Base-by-base conservation (phyloP, 805 yeast species). In the Candida piceae region DNA sequence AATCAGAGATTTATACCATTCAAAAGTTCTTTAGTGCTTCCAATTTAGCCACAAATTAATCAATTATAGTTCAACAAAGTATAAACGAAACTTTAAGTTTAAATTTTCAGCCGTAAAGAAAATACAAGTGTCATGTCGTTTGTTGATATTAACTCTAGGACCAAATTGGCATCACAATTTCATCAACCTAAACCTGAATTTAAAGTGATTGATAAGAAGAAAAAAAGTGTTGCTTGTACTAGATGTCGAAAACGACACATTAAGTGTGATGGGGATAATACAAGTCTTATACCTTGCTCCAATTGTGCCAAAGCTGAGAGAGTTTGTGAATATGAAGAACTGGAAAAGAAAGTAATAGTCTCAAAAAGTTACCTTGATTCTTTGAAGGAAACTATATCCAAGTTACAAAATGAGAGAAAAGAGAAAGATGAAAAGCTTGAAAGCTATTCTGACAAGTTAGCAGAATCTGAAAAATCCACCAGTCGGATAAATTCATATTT, bases 221-320 rank as follows among this genome's bases (percentile, higher is more conserved):
- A 32, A 42, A 44, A 35, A 31, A 38, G 10, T 19, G 18, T 32
- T 5, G 51, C 54, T 12, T 81, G 88, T 52, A 69, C 72, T 1
- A 59, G 84, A 28, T 81, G 89, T 52, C 67, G 87, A 21, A 67
- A 72, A 29, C 67, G 85, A 36, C 89, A 81, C 53, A 74, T 79
- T 32, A 70, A 80, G 40, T 81, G 89, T 50, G 83, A 84, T 4
- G 84, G 85, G 3, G 17, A 26, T n/a, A 26, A 13, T 16, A 28
- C 31, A 16, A 83, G 82, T 4, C 69, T 70, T 33, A 13, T 10
- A 7, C 84, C 85, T 0, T 81, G 89, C 53, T 58, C 63, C 38
- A 76, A 76, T 45, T 81, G 89, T 52, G 60, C 58, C n/a, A 52
- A 67, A 32, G 75, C 78, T 10, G 68, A 67, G 37, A 64, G 75